Percentiles rank a stretch among this genome's conserved stretches.
These are phyloP conservation scores for Wickerhamomyces mucosus DNA, from an alignment of 805 yeast species.

Conservation along the genomic window DNA sequence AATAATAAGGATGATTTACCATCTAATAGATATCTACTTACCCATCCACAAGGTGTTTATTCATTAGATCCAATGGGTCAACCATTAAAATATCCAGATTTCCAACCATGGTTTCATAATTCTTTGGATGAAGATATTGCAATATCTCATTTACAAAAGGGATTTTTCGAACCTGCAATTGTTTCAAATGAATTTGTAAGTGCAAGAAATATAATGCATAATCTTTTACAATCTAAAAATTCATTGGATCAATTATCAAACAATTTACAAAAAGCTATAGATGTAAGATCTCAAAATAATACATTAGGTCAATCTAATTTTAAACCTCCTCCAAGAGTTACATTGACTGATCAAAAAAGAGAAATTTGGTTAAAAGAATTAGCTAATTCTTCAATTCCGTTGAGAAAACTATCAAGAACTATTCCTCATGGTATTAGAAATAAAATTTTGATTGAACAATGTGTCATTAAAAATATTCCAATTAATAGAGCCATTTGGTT, in stretches of 20 bases:
- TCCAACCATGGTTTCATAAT: constrained; percentile 58
- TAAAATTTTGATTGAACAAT: constrained; percentile 61
- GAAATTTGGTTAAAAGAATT: constrained; percentile 82
- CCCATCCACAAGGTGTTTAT: constrained; percentile 24
- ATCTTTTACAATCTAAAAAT: constrained; percentile 16
- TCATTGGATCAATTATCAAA: constrained; percentile 39
- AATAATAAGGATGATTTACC: constrained; percentile 18
- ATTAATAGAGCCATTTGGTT: constrained; percentile 84
- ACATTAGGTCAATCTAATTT: constrained; percentile 42
- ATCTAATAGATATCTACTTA: constrained; percentile 22
- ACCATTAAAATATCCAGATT: constrained; percentile 51
- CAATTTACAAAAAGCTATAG: constrained; percentile 38
- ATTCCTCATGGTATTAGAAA: constrained; percentile 88
- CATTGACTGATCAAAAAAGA: constrained; percentile 76
- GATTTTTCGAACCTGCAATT: constrained; percentile 53
- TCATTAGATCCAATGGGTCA: constrained; percentile 18
- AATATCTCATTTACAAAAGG: constrained; percentile 54
- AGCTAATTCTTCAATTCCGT: constrained; percentile 56
- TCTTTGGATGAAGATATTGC: constrained; percentile 44
- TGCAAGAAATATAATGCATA: constrained; percentile 48
- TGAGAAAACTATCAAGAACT: constrained; percentile 60
- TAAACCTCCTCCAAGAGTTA: constrained; percentile 83
- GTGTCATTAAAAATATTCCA: constrained; percentile 61
- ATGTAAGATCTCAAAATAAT: constrained; percentile 35
- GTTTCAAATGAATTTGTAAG: constrained; percentile 62